Evolutionary conservation across 192 early-diverging fungal species (phyloP).

Genomic region (Coemansia sp.): DNA sequence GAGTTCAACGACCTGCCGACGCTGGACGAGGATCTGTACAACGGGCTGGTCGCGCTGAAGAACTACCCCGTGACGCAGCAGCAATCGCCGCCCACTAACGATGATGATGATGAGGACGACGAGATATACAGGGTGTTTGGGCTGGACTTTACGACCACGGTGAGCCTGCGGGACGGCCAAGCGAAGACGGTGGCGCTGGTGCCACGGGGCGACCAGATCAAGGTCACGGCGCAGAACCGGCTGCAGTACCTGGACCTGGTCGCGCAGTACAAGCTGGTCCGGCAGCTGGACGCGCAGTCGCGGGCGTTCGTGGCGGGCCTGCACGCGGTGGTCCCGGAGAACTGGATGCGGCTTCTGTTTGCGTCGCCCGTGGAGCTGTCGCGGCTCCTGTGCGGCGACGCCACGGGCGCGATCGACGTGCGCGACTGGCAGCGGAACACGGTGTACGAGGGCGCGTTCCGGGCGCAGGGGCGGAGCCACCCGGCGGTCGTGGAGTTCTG

Average conservation of each 20-base stretch:
- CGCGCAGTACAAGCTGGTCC: conserved; percentile 86
- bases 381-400: conserved; percentile 80
- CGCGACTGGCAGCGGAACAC: conserved; percentile 74
- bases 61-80: conserved; percentile 54
- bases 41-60: conserved; percentile 69
- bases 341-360: conserved; percentile 87
- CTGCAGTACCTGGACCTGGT: conserved; percentile 84
- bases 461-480: conserved; percentile 50
- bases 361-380: conserved; percentile 88
- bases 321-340: conserved; percentile 76
- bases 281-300: conserved; percentile 72
- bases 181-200: conserved; percentile 66
- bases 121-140: conserved; percentile 60
- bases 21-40: conserved; percentile 75
- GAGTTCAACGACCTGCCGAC: conserved; percentile 81
- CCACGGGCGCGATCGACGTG: conserved; percentile 72
- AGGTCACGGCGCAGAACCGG: conserved; percentile 84
- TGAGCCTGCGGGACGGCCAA: conserved; percentile 39
- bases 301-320: conserved; percentile 84
- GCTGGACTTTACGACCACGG: conserved; percentile 68
- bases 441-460: conserved; percentile 70
- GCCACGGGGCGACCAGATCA: conserved; percentile 67
- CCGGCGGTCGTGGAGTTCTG: conserved; percentile 78
- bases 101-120: conserved; percentile 60
- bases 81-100: no score